These are phyloP conservation scores for Juglanconis juglandina DNA, from an alignment of 2,329 filamentous ascomycete species.

Conservation along the genomic window DNA sequence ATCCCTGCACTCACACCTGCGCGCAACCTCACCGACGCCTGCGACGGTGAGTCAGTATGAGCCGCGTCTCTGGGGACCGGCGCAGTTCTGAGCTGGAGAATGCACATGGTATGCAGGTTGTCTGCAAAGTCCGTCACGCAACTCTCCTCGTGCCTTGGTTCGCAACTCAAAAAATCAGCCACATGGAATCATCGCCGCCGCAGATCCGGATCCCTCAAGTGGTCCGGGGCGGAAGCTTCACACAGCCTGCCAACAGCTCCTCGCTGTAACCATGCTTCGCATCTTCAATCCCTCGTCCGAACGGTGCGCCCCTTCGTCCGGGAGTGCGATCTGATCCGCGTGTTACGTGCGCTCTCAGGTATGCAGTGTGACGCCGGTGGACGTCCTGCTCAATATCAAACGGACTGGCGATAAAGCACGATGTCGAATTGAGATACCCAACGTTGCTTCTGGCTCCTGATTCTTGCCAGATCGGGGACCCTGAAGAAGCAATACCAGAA, in stretches of 20 bases:
- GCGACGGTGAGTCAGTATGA: background rate
- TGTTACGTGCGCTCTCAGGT: background rate
- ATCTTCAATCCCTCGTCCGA: background rate
- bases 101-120: background rate
- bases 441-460: background rate
- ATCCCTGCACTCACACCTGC: background rate
- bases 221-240: too few relatives aligned
- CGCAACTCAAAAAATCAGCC: too few relatives aligned
- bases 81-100: background rate
- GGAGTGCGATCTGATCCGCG: background rate
- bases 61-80: background rate
- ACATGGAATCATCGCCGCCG: background rate
- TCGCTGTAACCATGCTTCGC: background rate
- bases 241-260: too few relatives aligned
- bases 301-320: background rate
- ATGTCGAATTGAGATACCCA: background rate
- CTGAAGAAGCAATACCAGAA: background rate
- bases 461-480: background rate
- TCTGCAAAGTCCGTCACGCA: background rate
- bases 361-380: too few relatives aligned
- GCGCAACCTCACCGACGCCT: background rate
- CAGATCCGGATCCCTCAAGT: background rate
- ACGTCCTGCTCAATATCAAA: too few relatives aligned
- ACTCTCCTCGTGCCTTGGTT: too few relatives aligned
- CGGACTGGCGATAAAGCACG: too few relatives aligned